A percentile compares a stretch with the other conserved stretches of the same genome.
Evolutionary conservation across 768 basidiomycete genomes (phyloP).

Genomic region (Serpula lacrymans): DNA sequence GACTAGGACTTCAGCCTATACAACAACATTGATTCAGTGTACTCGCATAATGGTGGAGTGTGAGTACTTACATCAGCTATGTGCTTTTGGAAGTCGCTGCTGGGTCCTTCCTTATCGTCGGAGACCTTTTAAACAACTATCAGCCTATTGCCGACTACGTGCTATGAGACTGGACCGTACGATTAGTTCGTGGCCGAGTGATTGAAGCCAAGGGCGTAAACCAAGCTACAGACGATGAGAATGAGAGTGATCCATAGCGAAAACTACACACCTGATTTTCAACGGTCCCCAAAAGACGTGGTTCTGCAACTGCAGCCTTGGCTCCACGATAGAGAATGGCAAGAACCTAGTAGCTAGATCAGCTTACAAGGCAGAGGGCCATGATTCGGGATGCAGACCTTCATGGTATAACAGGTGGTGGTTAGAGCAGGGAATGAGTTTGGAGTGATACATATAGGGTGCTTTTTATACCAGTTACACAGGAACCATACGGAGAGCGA

Average conservation of each 20-base stretch:
- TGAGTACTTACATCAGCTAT: constrained; percentile 26
- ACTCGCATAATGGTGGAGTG: not conserved
- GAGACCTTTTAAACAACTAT: constrained; percentile 18
- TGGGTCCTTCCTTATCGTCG: constrained; percentile 37
- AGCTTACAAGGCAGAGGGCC: not conserved
- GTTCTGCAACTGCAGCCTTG: constrained; percentile 23
- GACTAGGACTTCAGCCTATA: constrained; percentile 14
- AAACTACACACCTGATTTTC: constrained; percentile 27
- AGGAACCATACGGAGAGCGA: too few species aligned
- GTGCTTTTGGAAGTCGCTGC: constrained; percentile 35
- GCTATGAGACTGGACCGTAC: too few species aligned
- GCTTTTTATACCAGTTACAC: too few species aligned
- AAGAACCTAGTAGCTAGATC: constrained; percentile 13
- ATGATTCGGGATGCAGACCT: too few species aligned
- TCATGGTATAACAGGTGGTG: too few species aligned
- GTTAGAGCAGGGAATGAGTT: too few species aligned
- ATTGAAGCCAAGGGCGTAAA: constrained; percentile 31
- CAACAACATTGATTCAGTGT: not conserved
- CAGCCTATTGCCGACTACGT: not conserved
- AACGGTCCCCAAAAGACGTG: constrained; percentile 30
- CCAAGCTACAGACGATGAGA: constrained; percentile 24
- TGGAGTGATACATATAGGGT: too few species aligned
- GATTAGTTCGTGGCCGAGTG: constrained; percentile 35
- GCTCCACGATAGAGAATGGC: constrained; percentile 18
- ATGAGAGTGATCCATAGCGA: not conserved